Evolutionary conservation across 179 eudicot genomes (phyloP), one percentile per base, ranked within the genome.

Genomic region (Silene noctiflora): DNA sequence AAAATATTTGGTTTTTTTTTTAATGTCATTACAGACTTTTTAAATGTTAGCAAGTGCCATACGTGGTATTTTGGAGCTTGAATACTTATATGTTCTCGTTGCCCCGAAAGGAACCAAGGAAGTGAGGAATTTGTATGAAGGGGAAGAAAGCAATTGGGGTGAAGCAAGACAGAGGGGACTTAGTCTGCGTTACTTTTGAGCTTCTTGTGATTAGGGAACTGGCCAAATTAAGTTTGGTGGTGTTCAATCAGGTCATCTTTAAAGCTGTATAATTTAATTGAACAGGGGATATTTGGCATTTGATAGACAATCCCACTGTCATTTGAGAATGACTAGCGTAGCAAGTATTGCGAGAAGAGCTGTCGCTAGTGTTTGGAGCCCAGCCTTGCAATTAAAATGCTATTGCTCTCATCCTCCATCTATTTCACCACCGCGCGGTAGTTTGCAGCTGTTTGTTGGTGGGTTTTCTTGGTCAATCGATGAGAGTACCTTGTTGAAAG

Each of bases 401-500:
- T 87, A 70, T 51, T 85, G 84, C 63, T 84, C 79, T 21, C 75
- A 84, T 29, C 68, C 85, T 21, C 77, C 85, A 62, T 74, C 87
- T 75, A 62, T 44, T 53, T 65, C 81, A 69, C 24, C 80, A 60
- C 79, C 81, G 2, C 25, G 79, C 66, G 86, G 83, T 77, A 89
- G 83, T 58, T n/a, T 14, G 59, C 90, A 86, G 75, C 81, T 91
- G 61, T 90, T 91, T 69, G 90, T 90, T 76, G 97, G 87, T 53
- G 97, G 95, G 59, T 74, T 92, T 78, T 91, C 96, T 33, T 88
- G 96, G 94, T 92, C 94, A 5, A 92, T 91, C 74, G 87, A 87
- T 65, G 97, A 92, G 87, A 89, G 83, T 76, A 77, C 96, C 21
- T 75, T 92, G 79, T 62, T 77, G 75, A 90, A 91, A 75, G 91